Evolutionary conservation across 768 basidiomycete species (phyloP), one percentile per base, ranked within the genome.

Genomic region (Kwoniella pini): DNA sequence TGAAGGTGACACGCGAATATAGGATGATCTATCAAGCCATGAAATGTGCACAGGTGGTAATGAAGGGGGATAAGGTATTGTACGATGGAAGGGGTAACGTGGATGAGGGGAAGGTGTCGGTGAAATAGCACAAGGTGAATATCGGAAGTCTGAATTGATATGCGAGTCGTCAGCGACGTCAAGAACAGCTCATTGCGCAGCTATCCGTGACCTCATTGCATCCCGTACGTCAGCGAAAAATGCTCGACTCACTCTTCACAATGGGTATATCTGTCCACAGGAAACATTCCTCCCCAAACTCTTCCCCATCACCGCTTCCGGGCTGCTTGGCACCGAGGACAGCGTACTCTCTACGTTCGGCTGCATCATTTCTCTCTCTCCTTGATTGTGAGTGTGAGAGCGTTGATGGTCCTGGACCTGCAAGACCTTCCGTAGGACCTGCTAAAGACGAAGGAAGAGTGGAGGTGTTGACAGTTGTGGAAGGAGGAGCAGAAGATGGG

Each of bases 111-210:
- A 73, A 7, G 58, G 61, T 11, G 44, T 67, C 0, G 73, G 77
- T 1, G 76, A 75, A 0, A 67, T 66, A 7, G 58, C 60, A 53
- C 77, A 78, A 1, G 73, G 63, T 17, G 63, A 40, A 39, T 78
- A 78, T 4, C 77, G 69, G 59, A 60, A 78, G n/a, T 65, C 77
- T 78, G 39, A n/a, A n/a, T n/a, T n/a, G n/a, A n/a, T n/a, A n/a
- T n/a, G n/a, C n/a, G n/a, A n/a, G n/a, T n/a, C n/a, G n/a, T n/a
- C n/a, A n/a, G n/a, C n/a, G n/a, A n/a, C n/a, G n/a, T n/a, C n/a
- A n/a, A n/a, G n/a, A n/a, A n/a, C n/a, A n/a, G n/a, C n/a, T n/a
- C n/a, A n/a, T n/a, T n/a, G n/a, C n/a, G n/a, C n/a, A n/a, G n/a
- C n/a, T n/a, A n/a, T n/a, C n/a, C n/a, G n/a, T n/a, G n/a, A n/a